Conservation (phyloP, 371 early-diverging fungal genomes). For the Mucor irregularis region DNA sequence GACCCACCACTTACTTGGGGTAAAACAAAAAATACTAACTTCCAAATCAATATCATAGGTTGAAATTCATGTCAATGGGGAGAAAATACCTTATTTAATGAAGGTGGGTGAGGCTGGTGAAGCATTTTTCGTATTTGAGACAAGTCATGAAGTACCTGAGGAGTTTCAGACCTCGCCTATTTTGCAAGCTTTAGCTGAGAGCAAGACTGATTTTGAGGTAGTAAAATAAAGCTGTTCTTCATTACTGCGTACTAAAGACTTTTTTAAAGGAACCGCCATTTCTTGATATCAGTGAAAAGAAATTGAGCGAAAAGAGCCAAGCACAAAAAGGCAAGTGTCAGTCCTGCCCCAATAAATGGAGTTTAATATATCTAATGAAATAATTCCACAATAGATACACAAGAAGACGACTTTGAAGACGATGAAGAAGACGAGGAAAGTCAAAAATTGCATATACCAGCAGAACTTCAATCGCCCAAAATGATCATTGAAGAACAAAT, state of each 20-base stretch:
- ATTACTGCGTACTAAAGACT: no score
- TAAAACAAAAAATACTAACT: neutral
- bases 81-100: constrained; percentile 79
- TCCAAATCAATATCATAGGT: constrained; percentile 2
- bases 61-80: constrained; percentile 86
- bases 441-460: constrained; percentile 26
- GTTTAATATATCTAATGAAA: neutral
- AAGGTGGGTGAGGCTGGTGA: constrained; percentile 98
- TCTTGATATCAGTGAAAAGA: constrained; percentile 41
- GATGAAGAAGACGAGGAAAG: constrained; percentile 16
- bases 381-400: neutral
- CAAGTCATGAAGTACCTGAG: constrained; percentile 80
- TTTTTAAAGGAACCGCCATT: constrained; percentile 39
- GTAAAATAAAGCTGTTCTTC: constrained; percentile 10
- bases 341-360: neutral
- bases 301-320: neutral
- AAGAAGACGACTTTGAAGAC: neutral
- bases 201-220: constrained; percentile 24
- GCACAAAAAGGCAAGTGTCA: no score
- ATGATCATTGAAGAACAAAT: constrained; percentile 53
- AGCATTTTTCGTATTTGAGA: constrained; percentile 95
- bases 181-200: constrained; percentile 58
- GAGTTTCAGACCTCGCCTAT: constrained; percentile 92
- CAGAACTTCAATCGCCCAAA: constrained; percentile 47
- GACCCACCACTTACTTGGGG: no score